Evolutionary conservation across 2,329 filamentous ascomycete genomes (phyloP).

Genomic region (Phyllosticta citrichinensis): DNA sequence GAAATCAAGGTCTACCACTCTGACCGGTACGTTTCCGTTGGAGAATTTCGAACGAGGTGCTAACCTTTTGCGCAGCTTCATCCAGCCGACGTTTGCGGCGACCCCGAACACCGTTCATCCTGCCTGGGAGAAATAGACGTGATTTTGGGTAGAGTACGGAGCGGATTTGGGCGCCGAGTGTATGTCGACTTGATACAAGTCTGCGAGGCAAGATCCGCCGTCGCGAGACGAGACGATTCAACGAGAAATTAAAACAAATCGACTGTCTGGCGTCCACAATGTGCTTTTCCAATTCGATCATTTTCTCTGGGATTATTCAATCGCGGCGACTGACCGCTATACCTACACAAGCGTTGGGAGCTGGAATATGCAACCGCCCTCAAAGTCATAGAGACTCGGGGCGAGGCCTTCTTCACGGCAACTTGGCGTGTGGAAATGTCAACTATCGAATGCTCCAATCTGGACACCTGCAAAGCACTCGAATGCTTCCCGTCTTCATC

Average conservation of each 20-base stretch:
- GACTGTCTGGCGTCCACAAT: background rate
- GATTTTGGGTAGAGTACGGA: background rate
- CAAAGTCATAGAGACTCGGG: too few species aligned
- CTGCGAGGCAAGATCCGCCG: background rate
- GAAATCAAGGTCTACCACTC: conserved; percentile 79
- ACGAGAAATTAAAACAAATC: background rate
- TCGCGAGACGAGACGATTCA: background rate
- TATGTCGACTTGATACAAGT: background rate
- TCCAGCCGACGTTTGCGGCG: conserved; percentile 69
- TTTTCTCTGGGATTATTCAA: too few species aligned
- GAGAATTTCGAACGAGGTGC: background rate
- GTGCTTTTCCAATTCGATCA: too few species aligned
- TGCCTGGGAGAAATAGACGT: background rate
- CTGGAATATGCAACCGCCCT: too few species aligned
- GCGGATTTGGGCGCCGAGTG: background rate
- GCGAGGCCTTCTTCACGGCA: too few species aligned
- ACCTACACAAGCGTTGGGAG: too few species aligned
- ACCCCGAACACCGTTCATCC: conserved; percentile 41
- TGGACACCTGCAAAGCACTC: too few species aligned
- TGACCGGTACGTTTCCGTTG: conserved; percentile 51
- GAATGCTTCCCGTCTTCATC: too few species aligned
- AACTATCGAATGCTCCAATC: too few species aligned
- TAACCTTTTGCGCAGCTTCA: conserved; percentile 28
- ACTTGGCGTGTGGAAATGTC: too few species aligned
- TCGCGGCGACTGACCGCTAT: too few species aligned